Evolutionary conservation across 768 basidiomycete genomes (phyloP).

Genomic region (Cystofilobasidium bisporidii): DNA sequence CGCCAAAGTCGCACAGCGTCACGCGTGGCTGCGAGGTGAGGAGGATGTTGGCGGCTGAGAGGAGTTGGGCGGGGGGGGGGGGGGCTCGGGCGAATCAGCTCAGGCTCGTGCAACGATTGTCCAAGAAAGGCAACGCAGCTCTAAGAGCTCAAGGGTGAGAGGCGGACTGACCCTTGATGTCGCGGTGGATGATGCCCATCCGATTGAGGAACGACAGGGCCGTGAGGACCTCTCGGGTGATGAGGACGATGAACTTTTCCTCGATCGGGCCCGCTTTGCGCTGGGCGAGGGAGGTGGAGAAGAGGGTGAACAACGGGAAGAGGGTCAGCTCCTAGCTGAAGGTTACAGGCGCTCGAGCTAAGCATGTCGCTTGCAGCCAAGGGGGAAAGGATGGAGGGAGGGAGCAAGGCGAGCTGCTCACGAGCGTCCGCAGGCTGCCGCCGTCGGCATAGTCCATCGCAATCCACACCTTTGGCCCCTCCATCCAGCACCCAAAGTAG

Average conservation of each 20-base stretch:
- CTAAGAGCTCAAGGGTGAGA: neutral
- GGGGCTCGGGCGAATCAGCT: constrained; percentile 1
- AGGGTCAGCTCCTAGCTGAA: too few relatives aligned
- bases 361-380: too few relatives aligned
- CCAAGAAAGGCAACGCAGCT: too few relatives aligned
- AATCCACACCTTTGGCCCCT: constrained; percentile 95
- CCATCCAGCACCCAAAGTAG: constrained; percentile 93
- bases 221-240: constrained; percentile 76
- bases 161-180: constrained; percentile 59
- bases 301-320: too few relatives aligned
- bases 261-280: constrained; percentile 80
- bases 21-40: constrained; percentile 71
- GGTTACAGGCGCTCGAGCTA: too few relatives aligned
- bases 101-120: too few relatives aligned
- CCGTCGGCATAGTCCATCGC: constrained; percentile 97
- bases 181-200: constrained; percentile 88
- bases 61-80: neutral
- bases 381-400: too few relatives aligned
- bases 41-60: constrained; percentile 77
- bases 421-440: constrained; percentile 79
- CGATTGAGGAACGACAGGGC: constrained; percentile 85
- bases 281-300: constrained; percentile 31
- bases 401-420: constrained; percentile 31
- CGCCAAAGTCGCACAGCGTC: constrained; percentile 96
- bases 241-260: constrained; percentile 79